Conservation (phyloP, 2,329 filamentous ascomycete genomes). For the Diaporthe nobilis region DNA sequence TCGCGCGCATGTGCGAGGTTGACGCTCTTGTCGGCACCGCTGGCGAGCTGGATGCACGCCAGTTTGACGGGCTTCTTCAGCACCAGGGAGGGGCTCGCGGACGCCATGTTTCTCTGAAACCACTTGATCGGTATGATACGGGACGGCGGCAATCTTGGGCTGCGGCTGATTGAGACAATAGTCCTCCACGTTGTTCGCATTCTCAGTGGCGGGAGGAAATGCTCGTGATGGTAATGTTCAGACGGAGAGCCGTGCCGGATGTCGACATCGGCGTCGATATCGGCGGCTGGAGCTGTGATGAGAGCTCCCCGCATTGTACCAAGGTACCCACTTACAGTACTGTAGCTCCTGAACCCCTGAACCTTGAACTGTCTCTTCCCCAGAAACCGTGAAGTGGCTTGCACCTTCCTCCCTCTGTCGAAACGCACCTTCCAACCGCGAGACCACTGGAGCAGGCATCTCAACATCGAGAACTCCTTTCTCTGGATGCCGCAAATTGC, state of each 20-base stretch:
- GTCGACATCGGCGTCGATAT: conserved; percentile 9
- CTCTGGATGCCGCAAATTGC: not conserved
- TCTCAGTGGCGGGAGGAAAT: not conserved
- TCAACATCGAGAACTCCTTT: not conserved
- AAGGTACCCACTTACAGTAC: not conserved
- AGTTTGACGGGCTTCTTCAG: conserved; percentile 85
- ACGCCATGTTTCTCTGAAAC: conserved; percentile 51
- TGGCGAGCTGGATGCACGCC: conserved; percentile 85
- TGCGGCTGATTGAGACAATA: conserved; percentile 27
- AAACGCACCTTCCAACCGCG: not conserved
- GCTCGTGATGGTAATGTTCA: not conserved
- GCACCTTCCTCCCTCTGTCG: not conserved
- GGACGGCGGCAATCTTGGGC: conserved; percentile 35
- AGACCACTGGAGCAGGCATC: not conserved
- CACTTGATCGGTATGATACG: conserved; percentile 40
- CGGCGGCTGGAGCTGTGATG: conserved; percentile 16
- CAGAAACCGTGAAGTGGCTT: not conserved
- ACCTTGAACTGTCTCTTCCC: not conserved
- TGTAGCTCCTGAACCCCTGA: not conserved
- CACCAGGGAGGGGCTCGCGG: conserved; percentile 55
- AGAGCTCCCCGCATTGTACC: conserved; percentile 36
- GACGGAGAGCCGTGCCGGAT: not conserved
- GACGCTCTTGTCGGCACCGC: conserved; percentile 83
- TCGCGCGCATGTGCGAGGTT: conserved; percentile 87
- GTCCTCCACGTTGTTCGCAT: conserved; percentile 40